Evolutionary conservation across 768 basidiomycete species (phyloP), one percentile per base, ranked within the genome.

Genomic region (Dentipellis fragilis): DNA sequence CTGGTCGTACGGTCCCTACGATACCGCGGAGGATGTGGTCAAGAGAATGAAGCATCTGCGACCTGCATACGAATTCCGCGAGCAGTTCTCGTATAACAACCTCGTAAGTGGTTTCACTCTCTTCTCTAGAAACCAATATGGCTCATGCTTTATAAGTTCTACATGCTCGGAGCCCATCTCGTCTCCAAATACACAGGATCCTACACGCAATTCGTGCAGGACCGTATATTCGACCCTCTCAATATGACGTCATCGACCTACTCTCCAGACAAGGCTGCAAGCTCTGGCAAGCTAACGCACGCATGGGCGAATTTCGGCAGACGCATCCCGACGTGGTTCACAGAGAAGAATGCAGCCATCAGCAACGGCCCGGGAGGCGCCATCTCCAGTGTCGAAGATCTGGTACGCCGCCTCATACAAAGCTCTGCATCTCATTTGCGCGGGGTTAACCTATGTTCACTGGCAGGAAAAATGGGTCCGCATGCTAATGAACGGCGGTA

Each of bases 191-290:
- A 73, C 50, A 52, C 71, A 0, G 68, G 63, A 10, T 62, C 62
- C 45, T 77, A 73, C 57, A 58, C 63, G 6, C 63, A 68, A 2
- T 80, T 76, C 48, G 72, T 76, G 10, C 61, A 68, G 23, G 65
- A 69, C 35, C 74, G 75, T 8, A 67, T 79, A 10, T 69, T 76
- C 39, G 23, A 54, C 0, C 73, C 75, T 1, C 58, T 78, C 7
- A 64, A 63, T 17, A 77, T 79, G 76, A 56, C 62, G 0, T 62
- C 65, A 4, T 71, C 74, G 2, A 77, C 74, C 0, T 73, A 71
- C 52, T 70, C 64, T 4, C 63, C 66, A 0, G 40, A 55, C 5
- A 68, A 67, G 36, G 76, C 75, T 6, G 54, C 55, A 11, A 55
- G 49, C 4, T 62, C 64, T 0, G 72, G 73, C 1, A 66, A 64